Base-by-base conservation (phyloP, 257 asterid species). In the Eustoma russellianum region DNA sequence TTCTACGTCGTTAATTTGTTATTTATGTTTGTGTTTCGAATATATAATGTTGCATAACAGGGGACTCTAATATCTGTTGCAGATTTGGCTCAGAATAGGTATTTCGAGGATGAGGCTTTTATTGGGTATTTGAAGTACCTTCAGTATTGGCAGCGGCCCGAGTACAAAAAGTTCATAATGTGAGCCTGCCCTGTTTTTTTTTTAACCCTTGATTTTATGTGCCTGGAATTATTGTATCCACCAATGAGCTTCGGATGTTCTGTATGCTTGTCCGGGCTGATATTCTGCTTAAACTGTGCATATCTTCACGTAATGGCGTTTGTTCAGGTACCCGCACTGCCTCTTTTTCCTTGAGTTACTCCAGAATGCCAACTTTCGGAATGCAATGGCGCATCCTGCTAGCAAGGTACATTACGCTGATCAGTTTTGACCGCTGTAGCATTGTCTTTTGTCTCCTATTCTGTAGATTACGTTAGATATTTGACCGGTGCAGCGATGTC, bases 81-180 rank as follows among this genome's bases (percentile, higher is more conserved):
- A 88, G 99, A 92, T 81, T 83, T 92, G 82, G 99, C 99, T 69
- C 94, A 92, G 70, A 92, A 88, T 64, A 66, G 95, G 50, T 92
- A 88, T 64, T 85, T 88, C 51, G 97, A 92, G 75, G 95, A 88
- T 72, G 97, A 88, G 67, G 87, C 93, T 50, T 92, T 88, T 50
- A 83, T 88, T 52, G 95, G 93, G 57, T 92, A 92, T 73, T 78
- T 88, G 68, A 88, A 81, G 62, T 88, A 88, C 76, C 97, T 92
- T 53, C 99, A 81, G 60, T 83, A 88, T 67, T 88, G 97, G 99
- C 99, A 88, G 69, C 79, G 83, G 33, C 95, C 91, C 1, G 91
- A 88, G 71, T 88, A 92, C 74, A 41, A 79, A 10, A 85, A 88
- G 81, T 92, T 81, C 69, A 85, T 85, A 28, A 85, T 81, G 99